phyloP scores from a whole-genome alignment of 176 grass and related monocot species.

The Eragrostis nindensis region DNA sequence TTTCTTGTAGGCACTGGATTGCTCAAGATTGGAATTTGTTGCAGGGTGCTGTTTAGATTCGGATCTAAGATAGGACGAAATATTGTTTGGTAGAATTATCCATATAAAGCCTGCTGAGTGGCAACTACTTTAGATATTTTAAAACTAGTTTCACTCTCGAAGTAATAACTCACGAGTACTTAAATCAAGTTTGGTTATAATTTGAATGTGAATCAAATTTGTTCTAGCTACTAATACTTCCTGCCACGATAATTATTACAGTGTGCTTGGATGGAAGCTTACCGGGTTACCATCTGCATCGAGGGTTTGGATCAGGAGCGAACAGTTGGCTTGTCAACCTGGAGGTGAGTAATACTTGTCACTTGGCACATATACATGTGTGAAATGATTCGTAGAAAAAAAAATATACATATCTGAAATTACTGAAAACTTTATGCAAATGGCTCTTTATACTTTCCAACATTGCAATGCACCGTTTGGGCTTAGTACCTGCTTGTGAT shows the following conservation, averaged over 20 bases:
- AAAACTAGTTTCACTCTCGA: background rate
- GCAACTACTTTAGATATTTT: conserved; percentile 2
- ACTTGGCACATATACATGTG: background rate
- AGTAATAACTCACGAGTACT: background rate
- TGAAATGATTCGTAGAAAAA: no score
- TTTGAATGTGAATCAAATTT: background rate
- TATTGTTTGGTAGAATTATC: background rate
- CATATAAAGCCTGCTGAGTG: background rate
- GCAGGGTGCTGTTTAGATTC: background rate
- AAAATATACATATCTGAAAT: background rate
- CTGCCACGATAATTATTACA: conserved; percentile 33
- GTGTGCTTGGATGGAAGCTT: conserved; percentile 96
- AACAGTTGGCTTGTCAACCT: conserved; percentile 90
- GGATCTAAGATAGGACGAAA: background rate
- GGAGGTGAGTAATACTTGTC: conserved; percentile 61
- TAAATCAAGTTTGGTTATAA: background rate
- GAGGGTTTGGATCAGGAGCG: conserved; percentile 86
- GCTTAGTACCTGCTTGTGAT: conserved; percentile 35
- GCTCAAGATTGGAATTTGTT: background rate
- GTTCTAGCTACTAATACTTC: conserved; percentile 14
- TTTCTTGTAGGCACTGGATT: background rate
- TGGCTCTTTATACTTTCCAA: background rate
- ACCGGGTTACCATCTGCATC: conserved; percentile 89
- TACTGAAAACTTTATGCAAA: conserved; percentile 25
- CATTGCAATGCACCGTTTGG: conserved; percentile 19